A percentile compares a stretch with the other conserved stretches of the same genome.
Evolutionary conservation across 2,329 filamentous ascomycete genomes (phyloP).

Genomic region (Dactylellina haptotyla): DNA sequence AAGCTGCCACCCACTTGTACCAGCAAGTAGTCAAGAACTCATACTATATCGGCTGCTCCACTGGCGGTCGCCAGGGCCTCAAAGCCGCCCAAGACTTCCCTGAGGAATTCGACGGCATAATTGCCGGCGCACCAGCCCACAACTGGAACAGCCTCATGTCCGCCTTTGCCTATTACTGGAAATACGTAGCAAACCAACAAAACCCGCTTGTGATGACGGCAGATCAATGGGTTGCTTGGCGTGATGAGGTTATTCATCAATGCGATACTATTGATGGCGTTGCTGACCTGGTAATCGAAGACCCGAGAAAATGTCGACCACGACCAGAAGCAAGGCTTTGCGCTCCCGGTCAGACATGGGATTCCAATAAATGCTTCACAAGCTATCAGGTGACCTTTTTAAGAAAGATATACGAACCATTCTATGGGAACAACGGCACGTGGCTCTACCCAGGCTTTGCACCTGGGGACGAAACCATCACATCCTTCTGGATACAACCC

Average conservation of each 20-base stretch:
- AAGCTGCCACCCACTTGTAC: constrained; percentile 32
- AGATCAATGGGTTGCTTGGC: constrained; percentile 59
- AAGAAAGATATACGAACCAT: constrained; percentile 59
- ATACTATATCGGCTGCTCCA: constrained; percentile 65
- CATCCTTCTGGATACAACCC: neutral
- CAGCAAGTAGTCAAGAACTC: constrained; percentile 60
- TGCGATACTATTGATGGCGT: constrained; percentile 66
- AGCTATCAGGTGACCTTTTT: constrained; percentile 59
- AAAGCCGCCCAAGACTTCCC: constrained; percentile 64
- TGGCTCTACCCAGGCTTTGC: constrained; percentile 57
- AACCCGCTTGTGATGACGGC: constrained; percentile 54
- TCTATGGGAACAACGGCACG: constrained; percentile 59
- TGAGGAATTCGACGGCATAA: constrained; percentile 65
- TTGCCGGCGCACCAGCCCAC: constrained; percentile 63
- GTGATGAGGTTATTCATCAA: constrained; percentile 62
- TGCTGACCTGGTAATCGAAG: constrained; percentile 64
- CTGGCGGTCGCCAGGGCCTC: constrained; percentile 65
- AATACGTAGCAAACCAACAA: constrained; percentile 56
- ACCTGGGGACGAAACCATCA: constrained; percentile 9
- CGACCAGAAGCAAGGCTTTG: constrained; percentile 60
- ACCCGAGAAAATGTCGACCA: constrained; percentile 60
- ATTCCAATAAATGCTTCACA: constrained; percentile 57
- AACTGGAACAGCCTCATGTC: constrained; percentile 63
- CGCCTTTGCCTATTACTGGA: neutral
- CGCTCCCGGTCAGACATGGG: constrained; percentile 9